Conservation (phyloP, 139 green algal species). For the Coelastrella sp. region DNA sequence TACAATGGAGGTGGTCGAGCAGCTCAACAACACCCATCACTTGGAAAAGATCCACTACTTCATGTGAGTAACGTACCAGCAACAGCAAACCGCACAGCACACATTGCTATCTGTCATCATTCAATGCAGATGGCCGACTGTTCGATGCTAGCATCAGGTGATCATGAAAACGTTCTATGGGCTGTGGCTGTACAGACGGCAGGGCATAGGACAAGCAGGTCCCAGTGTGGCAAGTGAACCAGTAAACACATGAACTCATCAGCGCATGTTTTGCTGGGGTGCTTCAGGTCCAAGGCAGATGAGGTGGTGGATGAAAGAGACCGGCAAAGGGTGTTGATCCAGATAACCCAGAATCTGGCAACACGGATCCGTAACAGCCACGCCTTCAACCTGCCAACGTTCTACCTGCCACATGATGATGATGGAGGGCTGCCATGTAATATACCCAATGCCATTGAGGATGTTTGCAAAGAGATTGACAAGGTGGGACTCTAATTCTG, state of each 20-base stretch:
- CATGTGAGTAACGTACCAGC: conserved; percentile 56
- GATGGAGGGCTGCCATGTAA: conserved; percentile 46
- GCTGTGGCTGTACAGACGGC: neutral
- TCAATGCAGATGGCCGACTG: no score
- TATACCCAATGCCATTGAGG: conserved; percentile 81
- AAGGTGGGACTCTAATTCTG: conserved; percentile 52
- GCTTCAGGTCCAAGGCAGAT: conserved; percentile 76
- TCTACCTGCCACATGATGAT: conserved; percentile 71
- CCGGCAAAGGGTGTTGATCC: conserved; percentile 71
- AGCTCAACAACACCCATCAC: conserved; percentile 70
- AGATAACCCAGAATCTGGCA: conserved; percentile 74
- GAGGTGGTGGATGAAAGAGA: conserved; percentile 75
- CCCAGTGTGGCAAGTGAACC: neutral
- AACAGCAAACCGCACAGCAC: neutral
- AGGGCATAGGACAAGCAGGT: neutral
- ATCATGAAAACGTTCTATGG: no score
- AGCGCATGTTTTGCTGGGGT: neutral
- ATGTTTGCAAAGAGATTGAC: conserved; percentile 75
- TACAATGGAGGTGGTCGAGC: conserved; percentile 77
- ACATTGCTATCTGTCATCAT: no score
- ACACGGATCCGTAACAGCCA: conserved; percentile 74
- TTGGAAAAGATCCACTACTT: conserved; percentile 83
- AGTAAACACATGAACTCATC: no score
- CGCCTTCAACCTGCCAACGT: conserved; percentile 79
- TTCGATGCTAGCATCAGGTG: no score